A percentile compares a stretch with the other conserved stretches of the same genome.
These are phyloP conservation scores for Trametes sanguinea DNA, from an alignment of 768 basidiomycete species.

Conservation along the genomic window DNA sequence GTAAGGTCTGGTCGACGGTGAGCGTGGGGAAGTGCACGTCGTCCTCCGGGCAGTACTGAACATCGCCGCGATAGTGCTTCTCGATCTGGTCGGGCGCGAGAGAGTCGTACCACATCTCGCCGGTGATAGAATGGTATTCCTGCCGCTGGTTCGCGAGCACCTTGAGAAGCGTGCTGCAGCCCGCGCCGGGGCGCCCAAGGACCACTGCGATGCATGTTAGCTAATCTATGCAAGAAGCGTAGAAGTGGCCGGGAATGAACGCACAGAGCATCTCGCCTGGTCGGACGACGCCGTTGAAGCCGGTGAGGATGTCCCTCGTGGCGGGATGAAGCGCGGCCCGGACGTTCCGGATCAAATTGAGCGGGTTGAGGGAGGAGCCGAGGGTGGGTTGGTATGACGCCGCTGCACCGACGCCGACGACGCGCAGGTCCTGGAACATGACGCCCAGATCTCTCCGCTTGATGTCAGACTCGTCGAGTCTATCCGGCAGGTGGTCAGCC, in stretches of 20 bases:
- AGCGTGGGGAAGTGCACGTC: slow-evolving; percentile 86
- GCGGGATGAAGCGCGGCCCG: slow-evolving; percentile 58
- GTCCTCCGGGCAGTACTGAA: slow-evolving; percentile 81
- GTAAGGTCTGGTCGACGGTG: slow-evolving; percentile 75
- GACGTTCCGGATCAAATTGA: slow-evolving; percentile 44
- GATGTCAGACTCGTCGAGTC: slow-evolving; percentile 51
- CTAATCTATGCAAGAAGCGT: background rate
- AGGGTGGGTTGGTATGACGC: slow-evolving; percentile 60
- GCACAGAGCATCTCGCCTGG: slow-evolving; percentile 72
- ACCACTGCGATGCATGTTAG: slow-evolving; percentile 54
- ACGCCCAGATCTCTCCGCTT: slow-evolving; percentile 60
- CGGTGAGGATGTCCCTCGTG: slow-evolving; percentile 52
- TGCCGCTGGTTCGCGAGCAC: slow-evolving; percentile 73
- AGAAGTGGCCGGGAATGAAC: slow-evolving; percentile 31
- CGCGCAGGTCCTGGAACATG: slow-evolving; percentile 56
- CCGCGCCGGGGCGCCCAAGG: slow-evolving; percentile 81
- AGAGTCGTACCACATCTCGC: slow-evolving; percentile 76
- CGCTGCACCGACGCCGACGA: slow-evolving; percentile 58
- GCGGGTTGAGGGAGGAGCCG: slow-evolving; percentile 61
- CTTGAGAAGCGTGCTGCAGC: slow-evolving; percentile 85
- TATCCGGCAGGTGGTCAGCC: slow-evolving; percentile 24
- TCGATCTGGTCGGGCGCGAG: slow-evolving; percentile 64
- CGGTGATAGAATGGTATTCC: slow-evolving; percentile 68
- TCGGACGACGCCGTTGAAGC: slow-evolving; percentile 56
- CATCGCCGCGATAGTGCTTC: slow-evolving; percentile 74